Base-by-base conservation (phyloP, 2,329 filamentous ascomycete genomes). In the Lecanicillium sp. region DNA sequence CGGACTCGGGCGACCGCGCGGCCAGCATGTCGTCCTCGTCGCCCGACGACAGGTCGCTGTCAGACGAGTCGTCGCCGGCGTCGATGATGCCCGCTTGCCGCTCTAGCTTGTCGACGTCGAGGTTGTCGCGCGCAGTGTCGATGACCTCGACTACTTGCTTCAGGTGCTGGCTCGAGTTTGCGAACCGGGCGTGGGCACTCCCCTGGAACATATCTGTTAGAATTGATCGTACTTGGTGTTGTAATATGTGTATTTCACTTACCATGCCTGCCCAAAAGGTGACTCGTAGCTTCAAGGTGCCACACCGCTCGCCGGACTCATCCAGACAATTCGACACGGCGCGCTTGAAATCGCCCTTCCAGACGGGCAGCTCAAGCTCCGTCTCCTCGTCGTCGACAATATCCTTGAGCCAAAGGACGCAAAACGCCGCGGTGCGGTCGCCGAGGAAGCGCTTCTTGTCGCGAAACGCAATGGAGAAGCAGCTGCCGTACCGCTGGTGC, bases 341-440 rank as follows among this genome's bases (percentile, higher is more conserved):
- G 9, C 60, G 54, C 20, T 58, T 51, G 34, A 58, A 57, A 36
- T 64, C 71, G 17, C 81, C 79, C 51, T 78, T 80, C 77, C 79
- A 87, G 3, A 87, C 71, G 5, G 74, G 60, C 3, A 87, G 52
- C 4, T 66, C 68, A 8, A 83, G 49, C 1, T 70, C 74, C 31
- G 68, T 62, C 37, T 79, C 70, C 49, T 84, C 74, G 43, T 85
- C 82, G 41, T 87, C 83, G 0, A 69, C 61, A 1, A 87, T 64
- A n/a, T 85, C 76, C 45, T 77, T 75, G 14, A 86, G 65, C 82
- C 82, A 86, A 2, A 84, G 60, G 3, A 84, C 68, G 6, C 71
- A 70, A 48, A 84, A 82, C 0, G 77, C 81, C 2, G 69, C 61
- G 0, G 74, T 77, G 40, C 69, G 72, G 36, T 81, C 74, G 54